A percentile compares a stretch with the other conserved stretches of the same genome.
phyloP scores from a whole-genome alignment of 768 basidiomycete species.

The Boletellus emodensis region DNA sequence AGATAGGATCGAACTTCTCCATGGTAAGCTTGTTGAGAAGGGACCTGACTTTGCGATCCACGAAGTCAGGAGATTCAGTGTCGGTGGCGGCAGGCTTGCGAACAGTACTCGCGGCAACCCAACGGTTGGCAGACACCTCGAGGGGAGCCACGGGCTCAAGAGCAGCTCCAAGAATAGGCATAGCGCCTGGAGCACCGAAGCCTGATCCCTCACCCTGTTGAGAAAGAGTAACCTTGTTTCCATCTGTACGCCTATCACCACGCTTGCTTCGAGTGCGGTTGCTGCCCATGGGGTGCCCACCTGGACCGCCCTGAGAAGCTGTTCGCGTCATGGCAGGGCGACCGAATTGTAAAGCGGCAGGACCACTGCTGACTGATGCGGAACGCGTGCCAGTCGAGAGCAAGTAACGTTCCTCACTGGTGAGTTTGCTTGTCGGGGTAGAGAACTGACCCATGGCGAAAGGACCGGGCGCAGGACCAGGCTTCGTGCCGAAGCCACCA shows the following conservation, averaged over 20 bases:
- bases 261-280: constrained; percentile 77
- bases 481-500: constrained; percentile 28
- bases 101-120: constrained; percentile 52
- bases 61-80: constrained; percentile 72
- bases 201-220: constrained; percentile 38
- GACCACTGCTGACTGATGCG: constrained; percentile 50
- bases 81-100: constrained; percentile 44
- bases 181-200: constrained; percentile 28
- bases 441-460: constrained; percentile 70
- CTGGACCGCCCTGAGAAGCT: constrained; percentile 59
- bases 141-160: constrained; percentile 77
- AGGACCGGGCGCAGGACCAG: constrained; percentile 23
- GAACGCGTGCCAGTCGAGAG: constrained; percentile 44
- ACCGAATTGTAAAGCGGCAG: constrained; percentile 45
- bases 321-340: constrained; percentile 69
- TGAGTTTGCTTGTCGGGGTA: constrained; percentile 51
- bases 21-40: constrained; percentile 95
- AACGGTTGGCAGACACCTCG: constrained; percentile 75
- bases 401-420: constrained; percentile 67
- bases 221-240: constrained; percentile 39
- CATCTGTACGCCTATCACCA: constrained; percentile 71
- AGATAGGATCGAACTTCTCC: constrained; percentile 95
- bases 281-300: constrained; percentile 43
- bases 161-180: constrained; percentile 27
- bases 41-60: constrained; percentile 89